phyloP scores from a whole-genome alignment of 768 basidiomycete genomes.

The Tylopilus subfusipes region DNA sequence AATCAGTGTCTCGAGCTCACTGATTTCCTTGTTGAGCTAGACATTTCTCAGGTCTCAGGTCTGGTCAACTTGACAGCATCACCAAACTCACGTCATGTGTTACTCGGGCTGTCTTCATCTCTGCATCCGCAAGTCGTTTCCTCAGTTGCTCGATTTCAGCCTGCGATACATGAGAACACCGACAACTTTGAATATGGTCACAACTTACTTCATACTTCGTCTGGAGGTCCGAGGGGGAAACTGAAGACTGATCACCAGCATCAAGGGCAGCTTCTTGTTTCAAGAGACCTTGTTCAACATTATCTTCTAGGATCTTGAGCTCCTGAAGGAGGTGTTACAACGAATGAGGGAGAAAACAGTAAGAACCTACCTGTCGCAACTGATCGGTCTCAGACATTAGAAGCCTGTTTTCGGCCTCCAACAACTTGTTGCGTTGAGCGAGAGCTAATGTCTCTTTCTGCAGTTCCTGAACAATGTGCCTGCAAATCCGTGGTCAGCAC shows the following conservation, averaged over 20 bases:
- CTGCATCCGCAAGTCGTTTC: constrained; percentile 63
- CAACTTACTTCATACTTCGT: constrained; percentile 50
- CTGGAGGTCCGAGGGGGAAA: constrained; percentile 35
- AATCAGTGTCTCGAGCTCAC: constrained; percentile 88
- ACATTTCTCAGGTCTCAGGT: constrained; percentile 5
- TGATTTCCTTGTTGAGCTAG: constrained; percentile 88
- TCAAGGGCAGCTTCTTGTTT: constrained; percentile 45
- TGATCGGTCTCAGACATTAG: constrained; percentile 56
- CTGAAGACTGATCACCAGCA: constrained; percentile 16
- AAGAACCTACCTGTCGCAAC: constrained; percentile 58
- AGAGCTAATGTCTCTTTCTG: constrained; percentile 72
- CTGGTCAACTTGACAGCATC: neutral
- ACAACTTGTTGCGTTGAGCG: constrained; percentile 61
- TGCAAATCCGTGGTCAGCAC: constrained; percentile 25
- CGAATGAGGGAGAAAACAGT: neutral
- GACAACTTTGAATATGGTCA: neutral
- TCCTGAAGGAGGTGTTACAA: constrained; percentile 44
- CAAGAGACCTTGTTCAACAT: constrained; percentile 58
- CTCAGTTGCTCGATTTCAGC: constrained; percentile 65
- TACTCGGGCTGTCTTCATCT: constrained; percentile 70
- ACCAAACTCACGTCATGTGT: constrained; percentile 58
- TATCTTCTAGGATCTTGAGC: constrained; percentile 72
- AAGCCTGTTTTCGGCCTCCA: constrained; percentile 74
- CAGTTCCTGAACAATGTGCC: constrained; percentile 85
- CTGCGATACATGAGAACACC: constrained; percentile 32